A percentile compares a stretch with the other conserved stretches of the same genome.
phyloP scores from a whole-genome alignment of 1,284 basidiomycete genomes.

The Irpex sp. region DNA sequence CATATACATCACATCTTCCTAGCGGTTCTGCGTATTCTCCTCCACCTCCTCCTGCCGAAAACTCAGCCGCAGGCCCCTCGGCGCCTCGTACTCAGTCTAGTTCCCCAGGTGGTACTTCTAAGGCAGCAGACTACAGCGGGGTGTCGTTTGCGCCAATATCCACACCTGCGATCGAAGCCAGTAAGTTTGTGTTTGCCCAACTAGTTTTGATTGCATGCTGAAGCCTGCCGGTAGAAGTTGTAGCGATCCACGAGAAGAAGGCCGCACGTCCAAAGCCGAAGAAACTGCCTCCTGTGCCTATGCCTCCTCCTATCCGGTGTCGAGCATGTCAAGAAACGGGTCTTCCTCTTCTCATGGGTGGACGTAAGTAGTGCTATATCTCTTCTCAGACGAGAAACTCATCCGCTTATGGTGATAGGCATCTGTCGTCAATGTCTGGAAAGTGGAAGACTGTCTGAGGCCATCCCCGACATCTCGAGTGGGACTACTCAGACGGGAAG shows the following conservation, averaged over 20 bases:
- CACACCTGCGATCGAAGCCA: background rate
- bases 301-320: constrained; percentile 45
- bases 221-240: no score
- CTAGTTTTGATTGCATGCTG: no score
- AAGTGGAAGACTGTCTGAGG: background rate
- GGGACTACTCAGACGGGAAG: background rate
- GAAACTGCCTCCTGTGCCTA: background rate
- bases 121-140: background rate
- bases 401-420: background rate
- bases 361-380: constrained; percentile 46
- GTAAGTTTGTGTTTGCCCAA: background rate
- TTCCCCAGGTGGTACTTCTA: background rate
- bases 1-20: background rate
- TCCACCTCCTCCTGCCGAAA: background rate
- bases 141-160: background rate
- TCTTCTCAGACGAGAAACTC: background rate
- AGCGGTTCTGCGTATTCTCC: background rate
- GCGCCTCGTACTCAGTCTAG: background rate
- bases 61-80: background rate
- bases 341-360: constrained; percentile 69
- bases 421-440: background rate
- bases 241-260: background rate
- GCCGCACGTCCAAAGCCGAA: background rate
- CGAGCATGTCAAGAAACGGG: constrained; percentile 56
- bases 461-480: background rate